Evolutionary conservation across 352 stramenopile genomes (phyloP).

Genomic region (Globisporangium ultimum): DNA sequence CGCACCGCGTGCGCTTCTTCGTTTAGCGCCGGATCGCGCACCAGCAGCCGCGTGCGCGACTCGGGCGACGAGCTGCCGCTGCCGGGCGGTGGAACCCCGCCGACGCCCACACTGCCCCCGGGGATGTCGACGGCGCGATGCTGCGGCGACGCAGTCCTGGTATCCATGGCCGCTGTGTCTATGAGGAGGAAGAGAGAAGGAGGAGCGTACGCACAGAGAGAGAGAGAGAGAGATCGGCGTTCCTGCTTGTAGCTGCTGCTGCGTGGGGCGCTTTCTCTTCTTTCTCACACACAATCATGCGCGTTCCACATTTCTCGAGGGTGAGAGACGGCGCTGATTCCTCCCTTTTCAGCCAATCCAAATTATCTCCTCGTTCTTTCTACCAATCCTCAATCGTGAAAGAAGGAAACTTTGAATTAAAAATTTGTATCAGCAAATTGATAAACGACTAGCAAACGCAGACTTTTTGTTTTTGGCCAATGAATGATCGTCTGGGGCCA

Average conservation of each 20-base stretch:
- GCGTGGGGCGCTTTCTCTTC: not conserved
- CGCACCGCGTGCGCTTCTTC: slow-evolving; percentile 79
- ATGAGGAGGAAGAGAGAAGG: not conserved
- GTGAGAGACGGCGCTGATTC: not conserved
- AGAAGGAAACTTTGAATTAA: not conserved
- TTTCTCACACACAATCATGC: slow-evolving; percentile 4
- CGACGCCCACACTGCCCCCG: not conserved
- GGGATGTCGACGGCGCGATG: not conserved
- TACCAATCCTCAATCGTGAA: not conserved
- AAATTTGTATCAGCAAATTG: not conserved
- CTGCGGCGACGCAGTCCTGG: not conserved
- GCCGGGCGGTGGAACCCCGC: not conserved
- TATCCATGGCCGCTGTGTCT: not conserved
- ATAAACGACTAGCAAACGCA: too few relatives aligned
- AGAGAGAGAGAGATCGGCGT: not conserved
- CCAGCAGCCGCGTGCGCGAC: slow-evolving; percentile 31
- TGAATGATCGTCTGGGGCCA: not conserved
- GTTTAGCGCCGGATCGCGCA: slow-evolving; percentile 23
- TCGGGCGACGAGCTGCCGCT: slow-evolving; percentile 13
- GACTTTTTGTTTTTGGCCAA: not conserved
- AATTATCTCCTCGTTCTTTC: not conserved
- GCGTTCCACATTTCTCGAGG: not conserved
- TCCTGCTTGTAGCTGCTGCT: slow-evolving; percentile 2
- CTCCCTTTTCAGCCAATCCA: not conserved
- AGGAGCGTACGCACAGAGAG: not conserved